Evolutionary conservation across 208 protist species (phyloP).

Genomic region (Leishmania amazonensis): DNA sequence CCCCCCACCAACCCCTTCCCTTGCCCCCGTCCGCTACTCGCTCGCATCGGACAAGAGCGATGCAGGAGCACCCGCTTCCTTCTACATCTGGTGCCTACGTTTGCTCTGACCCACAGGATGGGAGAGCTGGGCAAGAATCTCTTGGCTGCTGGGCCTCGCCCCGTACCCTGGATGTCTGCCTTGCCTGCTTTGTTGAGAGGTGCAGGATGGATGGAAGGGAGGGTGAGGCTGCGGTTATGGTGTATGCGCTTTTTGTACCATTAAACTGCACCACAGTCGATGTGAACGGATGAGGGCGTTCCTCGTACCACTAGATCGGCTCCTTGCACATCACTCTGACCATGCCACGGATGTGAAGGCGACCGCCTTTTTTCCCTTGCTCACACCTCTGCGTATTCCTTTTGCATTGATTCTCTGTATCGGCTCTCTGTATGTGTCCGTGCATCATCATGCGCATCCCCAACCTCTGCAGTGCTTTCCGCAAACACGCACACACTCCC

Average conservation of each 20-base stretch:
- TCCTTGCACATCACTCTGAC: background rate
- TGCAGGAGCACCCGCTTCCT: background rate
- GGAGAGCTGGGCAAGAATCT: background rate
- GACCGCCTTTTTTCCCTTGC: background rate
- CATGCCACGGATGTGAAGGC: background rate
- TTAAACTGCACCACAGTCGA: background rate
- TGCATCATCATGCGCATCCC: background rate
- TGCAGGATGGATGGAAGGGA: background rate
- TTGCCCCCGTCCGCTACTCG: background rate
- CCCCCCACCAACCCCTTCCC: background rate
- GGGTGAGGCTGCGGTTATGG: background rate
- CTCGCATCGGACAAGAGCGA: background rate
- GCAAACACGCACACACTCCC: background rate
- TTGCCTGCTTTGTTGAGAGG: background rate
- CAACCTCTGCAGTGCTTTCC: background rate
- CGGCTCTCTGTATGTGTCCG: background rate
- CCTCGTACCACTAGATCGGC: background rate
- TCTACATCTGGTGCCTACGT: background rate
- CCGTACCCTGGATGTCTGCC: background rate
- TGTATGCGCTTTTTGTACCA: background rate
- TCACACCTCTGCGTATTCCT: background rate
- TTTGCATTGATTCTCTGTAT: background rate
- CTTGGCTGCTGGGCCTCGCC: background rate
- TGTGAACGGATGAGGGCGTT: background rate
- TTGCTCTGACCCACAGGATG: background rate